These are phyloP conservation scores for Calonectria hongkongensis DNA, from an alignment of 2,329 filamentous ascomycete species.

Conservation along the genomic window DNA sequence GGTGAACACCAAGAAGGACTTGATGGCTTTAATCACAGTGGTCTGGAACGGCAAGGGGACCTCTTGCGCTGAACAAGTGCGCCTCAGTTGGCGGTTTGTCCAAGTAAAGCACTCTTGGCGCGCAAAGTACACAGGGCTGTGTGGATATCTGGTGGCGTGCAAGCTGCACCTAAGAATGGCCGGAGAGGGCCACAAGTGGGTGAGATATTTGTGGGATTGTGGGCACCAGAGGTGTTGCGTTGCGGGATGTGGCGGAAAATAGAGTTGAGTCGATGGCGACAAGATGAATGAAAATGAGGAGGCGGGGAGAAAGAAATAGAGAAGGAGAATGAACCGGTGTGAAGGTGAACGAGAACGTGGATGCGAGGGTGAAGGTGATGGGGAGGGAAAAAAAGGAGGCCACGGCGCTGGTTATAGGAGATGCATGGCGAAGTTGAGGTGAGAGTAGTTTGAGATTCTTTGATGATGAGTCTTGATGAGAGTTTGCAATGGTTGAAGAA, in stretches of 20 bases:
- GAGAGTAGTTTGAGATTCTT: constrained; percentile 20
- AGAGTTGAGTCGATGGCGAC: constrained; percentile 36
- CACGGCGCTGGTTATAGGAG: constrained; percentile 48
- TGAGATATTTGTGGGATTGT: constrained; percentile 41
- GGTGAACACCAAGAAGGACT: constrained; percentile 20
- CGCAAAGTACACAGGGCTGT: constrained; percentile 29
- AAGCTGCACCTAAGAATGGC: constrained; percentile 24
- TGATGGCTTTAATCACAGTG: constrained; percentile 34
- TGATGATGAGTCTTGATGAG: constrained; percentile 2
- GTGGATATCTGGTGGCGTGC: constrained; percentile 26
- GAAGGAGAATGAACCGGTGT: constrained; percentile 29
- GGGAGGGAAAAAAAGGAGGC: constrained; percentile 22
- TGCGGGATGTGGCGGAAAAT: constrained; percentile 17
- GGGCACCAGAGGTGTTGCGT: constrained; percentile 19
- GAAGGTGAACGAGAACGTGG: constrained; percentile 14
- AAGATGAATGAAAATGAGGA: constrained; percentile 46
- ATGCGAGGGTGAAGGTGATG: constrained; percentile 27
- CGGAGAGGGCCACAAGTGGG: constrained; percentile 22
- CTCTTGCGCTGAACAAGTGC: constrained; percentile 21
- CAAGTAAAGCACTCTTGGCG: constrained; percentile 28
- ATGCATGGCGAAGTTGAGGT: constrained; percentile 25
- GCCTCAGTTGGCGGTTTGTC: constrained; percentile 13
- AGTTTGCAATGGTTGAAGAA: constrained; percentile 22
- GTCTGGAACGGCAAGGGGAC: constrained; percentile 33
- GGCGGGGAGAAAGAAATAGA: constrained; percentile 42